phyloP scores from a whole-genome alignment of 2,329 filamentous ascomycete genomes.

The Dactylellina leptospora region DNA sequence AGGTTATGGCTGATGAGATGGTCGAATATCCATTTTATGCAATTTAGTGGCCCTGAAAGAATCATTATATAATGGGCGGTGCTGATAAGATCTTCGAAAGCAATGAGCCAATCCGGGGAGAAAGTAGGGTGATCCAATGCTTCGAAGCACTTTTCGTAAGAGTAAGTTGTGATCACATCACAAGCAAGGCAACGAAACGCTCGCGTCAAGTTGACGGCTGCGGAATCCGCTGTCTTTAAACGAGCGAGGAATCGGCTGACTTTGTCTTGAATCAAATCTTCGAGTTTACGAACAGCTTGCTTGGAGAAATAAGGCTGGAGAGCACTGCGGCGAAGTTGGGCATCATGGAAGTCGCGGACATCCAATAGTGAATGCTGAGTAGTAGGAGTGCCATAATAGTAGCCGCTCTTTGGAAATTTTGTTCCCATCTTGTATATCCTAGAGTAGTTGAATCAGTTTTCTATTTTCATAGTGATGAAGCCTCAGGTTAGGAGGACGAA shows the following conservation, averaged over 20 bases:
- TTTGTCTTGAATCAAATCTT: conserved; percentile 19
- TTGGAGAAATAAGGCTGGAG: conserved; percentile 41
- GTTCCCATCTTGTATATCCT: conserved; percentile 30
- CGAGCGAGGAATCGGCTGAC: conserved; percentile 20
- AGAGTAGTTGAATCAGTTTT: not conserved
- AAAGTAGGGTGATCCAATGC: conserved; percentile 7
- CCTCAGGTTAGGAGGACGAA: not conserved
- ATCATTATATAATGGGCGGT: not conserved
- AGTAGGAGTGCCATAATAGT: not conserved
- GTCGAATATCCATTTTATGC: conserved; percentile 19
- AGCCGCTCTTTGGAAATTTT: conserved; percentile 11
- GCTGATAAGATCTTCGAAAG: conserved; percentile 14
- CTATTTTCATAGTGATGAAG: not conserved
- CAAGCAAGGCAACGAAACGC: conserved; percentile 23
- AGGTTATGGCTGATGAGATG: conserved; percentile 1
- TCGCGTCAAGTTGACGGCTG: conserved; percentile 14
- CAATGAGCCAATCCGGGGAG: conserved; percentile 16
- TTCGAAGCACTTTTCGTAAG: conserved; percentile 35
- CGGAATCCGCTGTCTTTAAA: not conserved
- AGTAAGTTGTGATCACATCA: conserved; percentile 39
- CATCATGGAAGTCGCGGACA: conserved; percentile 7
- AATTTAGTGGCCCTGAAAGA: not conserved
- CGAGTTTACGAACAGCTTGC: conserved; percentile 31
- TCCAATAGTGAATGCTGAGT: conserved; percentile 7
- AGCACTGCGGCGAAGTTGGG: conserved; percentile 24